Conservation (phyloP, 768 basidiomycete genomes). For the Leccinum subgranulosum region DNA sequence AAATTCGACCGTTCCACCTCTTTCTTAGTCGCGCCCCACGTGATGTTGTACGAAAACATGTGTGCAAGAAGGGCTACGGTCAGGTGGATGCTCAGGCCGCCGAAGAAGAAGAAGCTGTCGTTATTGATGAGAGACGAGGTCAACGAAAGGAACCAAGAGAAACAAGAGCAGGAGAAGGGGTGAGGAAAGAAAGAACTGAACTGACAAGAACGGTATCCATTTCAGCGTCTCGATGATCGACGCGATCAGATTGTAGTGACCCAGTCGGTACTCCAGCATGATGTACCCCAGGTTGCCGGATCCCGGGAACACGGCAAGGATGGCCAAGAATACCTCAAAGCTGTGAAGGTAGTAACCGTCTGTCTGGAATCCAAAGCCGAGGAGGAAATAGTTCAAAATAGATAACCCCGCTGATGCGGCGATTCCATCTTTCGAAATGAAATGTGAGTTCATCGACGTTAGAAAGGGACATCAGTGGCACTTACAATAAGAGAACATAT, state of each 20-base stretch:
- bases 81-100: slow-evolving; percentile 53
- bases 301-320: slow-evolving; percentile 68
- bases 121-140: not conserved
- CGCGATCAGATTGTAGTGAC: slow-evolving; percentile 28
- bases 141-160: not conserved
- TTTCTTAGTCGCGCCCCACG: slow-evolving; percentile 67
- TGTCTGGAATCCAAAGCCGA: slow-evolving; percentile 68
- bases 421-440: slow-evolving; percentile 43
- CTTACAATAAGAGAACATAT: slow-evolving; percentile 55
- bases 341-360: slow-evolving; percentile 76
- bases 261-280: slow-evolving; percentile 70
- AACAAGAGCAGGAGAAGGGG: not conserved
- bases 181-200: not conserved
- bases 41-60: slow-evolving; percentile 57
- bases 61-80: slow-evolving; percentile 53
- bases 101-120: slow-evolving; percentile 50
- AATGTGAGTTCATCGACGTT: not conserved
- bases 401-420: slow-evolving; percentile 62
- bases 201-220: slow-evolving; percentile 37
- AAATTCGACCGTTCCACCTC: slow-evolving; percentile 88
- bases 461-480: slow-evolving; percentile 4
- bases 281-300: slow-evolving; percentile 70
- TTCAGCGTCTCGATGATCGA: slow-evolving; percentile 22
- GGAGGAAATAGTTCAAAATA: slow-evolving; percentile 68
- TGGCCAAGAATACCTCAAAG: slow-evolving; percentile 79